Conservation (phyloP, 305 asterid genomes). For the Rubia peregrina region DNA sequence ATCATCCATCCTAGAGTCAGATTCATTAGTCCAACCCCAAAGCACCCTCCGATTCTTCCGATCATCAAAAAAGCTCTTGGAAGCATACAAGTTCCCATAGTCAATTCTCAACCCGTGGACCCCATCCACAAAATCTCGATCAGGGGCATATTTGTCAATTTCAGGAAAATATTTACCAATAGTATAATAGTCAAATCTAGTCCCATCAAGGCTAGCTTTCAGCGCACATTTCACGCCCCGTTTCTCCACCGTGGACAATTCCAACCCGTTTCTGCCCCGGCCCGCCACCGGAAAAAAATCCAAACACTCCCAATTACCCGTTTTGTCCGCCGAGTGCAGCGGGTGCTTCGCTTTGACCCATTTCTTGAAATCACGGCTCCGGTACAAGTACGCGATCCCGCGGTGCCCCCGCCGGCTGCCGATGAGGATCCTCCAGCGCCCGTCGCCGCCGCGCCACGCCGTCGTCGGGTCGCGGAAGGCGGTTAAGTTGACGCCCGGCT, state of each 20-base stretch:
- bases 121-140: constrained; percentile 20
- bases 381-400: constrained; percentile 28
- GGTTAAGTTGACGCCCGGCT: constrained; percentile 10
- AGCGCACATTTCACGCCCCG: constrained; percentile 20
- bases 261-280: constrained; percentile 21
- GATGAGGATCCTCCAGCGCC: constrained; percentile 27
- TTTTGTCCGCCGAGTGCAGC: constrained; percentile 19
- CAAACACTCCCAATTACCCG: constrained; percentile 41
- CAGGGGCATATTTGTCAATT: constrained; percentile 24
- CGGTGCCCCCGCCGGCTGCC: constrained; percentile 20
- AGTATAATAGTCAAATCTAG: constrained; percentile 36
- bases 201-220: constrained; percentile 32
- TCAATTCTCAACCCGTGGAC: constrained; percentile 35
- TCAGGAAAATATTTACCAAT: constrained; percentile 21
- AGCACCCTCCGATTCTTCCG: constrained; percentile 29
- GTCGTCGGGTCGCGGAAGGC: constrained; percentile 44
- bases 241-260: constrained; percentile 5
- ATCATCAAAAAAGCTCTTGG: constrained; percentile 36
- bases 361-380: constrained; percentile 24
- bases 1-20: constrained; percentile 24
- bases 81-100: constrained; percentile 40
- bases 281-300: constrained; percentile 31
- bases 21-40: constrained; percentile 42
- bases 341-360: constrained; percentile 29
- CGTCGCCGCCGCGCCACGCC: constrained; percentile 33